Percentiles rank a stretch among this genome's conserved stretches.
These are phyloP conservation scores for Pelargonium australe DNA, from an alignment of 441 rosid species.

Conservation along the genomic window DNA sequence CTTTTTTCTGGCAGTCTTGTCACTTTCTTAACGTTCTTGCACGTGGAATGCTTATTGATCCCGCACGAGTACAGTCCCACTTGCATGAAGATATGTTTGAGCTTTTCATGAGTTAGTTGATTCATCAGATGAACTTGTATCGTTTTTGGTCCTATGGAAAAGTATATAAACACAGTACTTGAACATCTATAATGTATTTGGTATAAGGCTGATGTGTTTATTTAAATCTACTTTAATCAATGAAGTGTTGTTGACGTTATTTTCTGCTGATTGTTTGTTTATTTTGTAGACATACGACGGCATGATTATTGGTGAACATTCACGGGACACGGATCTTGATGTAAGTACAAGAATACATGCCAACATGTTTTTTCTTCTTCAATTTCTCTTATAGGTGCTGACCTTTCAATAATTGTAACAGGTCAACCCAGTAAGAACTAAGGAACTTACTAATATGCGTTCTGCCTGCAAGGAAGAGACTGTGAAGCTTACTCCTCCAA, in stretches of 20 bases:
- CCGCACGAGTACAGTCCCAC: neutral
- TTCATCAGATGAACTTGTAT: neutral
- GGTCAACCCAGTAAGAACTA: slow-evolving; percentile 80
- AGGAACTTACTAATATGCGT: slow-evolving; percentile 78
- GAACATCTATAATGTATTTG: neutral
- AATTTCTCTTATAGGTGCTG: slow-evolving; percentile 12
- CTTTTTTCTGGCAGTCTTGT: too few relatives aligned
- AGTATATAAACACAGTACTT: neutral
- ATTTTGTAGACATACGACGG: slow-evolving; percentile 82
- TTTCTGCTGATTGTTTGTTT: slow-evolving; percentile 18
- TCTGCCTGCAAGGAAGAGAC: slow-evolving; percentile 78
- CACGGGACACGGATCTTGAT: slow-evolving; percentile 92
- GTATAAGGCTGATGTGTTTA: neutral
- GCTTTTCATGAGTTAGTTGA: neutral
- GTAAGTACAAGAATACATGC: slow-evolving; percentile 41
- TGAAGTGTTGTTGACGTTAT: neutral
- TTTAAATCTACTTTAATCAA: neutral
- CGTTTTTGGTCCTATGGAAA: neutral
- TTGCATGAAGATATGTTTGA: neutral
- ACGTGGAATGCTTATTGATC: neutral
- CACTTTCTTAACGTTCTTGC: too few relatives aligned
- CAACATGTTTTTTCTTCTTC: slow-evolving; percentile 13
- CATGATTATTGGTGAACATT: slow-evolving; percentile 94
- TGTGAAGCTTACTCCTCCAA: slow-evolving; percentile 88
- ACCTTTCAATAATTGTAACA: slow-evolving; percentile 23